Base-by-base conservation (phyloP, 768 basidiomycete genomes). In the Clitopilus passeckerianus region DNA sequence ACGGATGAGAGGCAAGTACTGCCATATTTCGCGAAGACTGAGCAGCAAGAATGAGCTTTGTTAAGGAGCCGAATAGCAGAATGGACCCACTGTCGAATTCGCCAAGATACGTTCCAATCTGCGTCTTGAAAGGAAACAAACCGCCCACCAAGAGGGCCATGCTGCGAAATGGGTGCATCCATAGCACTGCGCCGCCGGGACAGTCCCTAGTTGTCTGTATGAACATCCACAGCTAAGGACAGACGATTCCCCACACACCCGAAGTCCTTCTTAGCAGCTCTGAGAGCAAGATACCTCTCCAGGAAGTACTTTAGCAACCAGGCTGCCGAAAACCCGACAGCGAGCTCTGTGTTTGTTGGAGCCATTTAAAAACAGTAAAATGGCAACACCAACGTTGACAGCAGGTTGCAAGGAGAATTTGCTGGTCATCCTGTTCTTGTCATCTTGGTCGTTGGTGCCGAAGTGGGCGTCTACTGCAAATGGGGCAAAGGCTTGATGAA, bases 11-110 rank as follows among this genome's bases (percentile, higher is more conserved):
- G 62, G 18, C 67, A 68, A 0, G 80, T 81, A 58, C 71, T 73
- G 24, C 78, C 72, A 41, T 74, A 72, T 56, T 73, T 67, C 37
- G 64, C 63, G 63, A 77, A 79, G n/a, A 67, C 79, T 81, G 34
- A 16, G 20, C 44, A 5, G 14, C 15, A 35, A 18, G 41, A n/a
- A 12, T 33, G 43, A 41, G 37, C 10, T 5, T n/a, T 41, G 9
- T 23, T 6, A n/a, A 50, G 34, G 12, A 35, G 27, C 23, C 43
- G 1, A 20, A 1, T n/a, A 3, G 16, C 16, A 22, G 20, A 56
- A 20, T 8, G 37, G 10, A 67, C 76, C 12, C 59, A 80, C 79
- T 23, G 1, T 69, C 68, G 52, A 80, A 77, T 53, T 71, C 67
- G 7, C 58, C 74, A 20, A 61, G 72, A 33, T 70, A 74, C 24